A percentile compares a stretch with the other conserved stretches of the same genome.
Conservation (phyloP, 352 stramenopile species). For the Pythium phragmitis region DNA sequence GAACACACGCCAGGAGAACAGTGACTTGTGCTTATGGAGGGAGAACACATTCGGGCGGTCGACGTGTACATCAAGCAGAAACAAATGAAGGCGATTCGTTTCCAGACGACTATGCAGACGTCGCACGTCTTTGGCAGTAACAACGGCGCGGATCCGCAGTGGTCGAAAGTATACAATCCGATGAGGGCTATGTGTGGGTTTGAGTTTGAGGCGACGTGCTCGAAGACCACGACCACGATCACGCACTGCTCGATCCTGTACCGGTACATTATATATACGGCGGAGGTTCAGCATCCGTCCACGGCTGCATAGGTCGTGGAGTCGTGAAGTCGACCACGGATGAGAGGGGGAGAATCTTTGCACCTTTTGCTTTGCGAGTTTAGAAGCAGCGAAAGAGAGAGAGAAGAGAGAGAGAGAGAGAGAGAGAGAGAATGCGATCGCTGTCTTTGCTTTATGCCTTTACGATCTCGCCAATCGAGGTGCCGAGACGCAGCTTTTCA, state of each 20-base stretch:
- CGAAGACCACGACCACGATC: not conserved
- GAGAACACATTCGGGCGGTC: constrained; percentile 11
- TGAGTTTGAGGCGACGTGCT: not conserved
- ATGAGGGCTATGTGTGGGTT: constrained; percentile 9
- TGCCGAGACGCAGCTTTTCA: constrained; percentile 55
- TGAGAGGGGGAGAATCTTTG: not conserved
- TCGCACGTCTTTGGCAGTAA: not conserved
- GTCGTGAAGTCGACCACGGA: too few species aligned
- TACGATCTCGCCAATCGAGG: constrained; percentile 21
- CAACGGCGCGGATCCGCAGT: not conserved
- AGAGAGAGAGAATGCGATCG: too few species aligned
- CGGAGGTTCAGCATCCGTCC: too few species aligned
- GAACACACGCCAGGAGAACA: constrained; percentile 1
- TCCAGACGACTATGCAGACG: constrained; percentile 15
- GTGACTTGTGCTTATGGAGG: constrained; percentile 5
- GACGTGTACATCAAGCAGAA: not conserved
- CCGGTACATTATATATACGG: too few species aligned
- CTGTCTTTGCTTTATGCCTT: constrained; percentile 16
- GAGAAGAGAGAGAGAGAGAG: not conserved
- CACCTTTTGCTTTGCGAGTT: not conserved
- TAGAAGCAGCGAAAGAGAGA: not conserved
- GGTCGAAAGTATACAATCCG: not conserved
- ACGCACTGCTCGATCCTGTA: too few species aligned
- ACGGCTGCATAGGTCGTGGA: too few species aligned
- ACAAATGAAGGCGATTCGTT: not conserved